Base-by-base conservation (phyloP, 1,139 yeast genomes). In the Suzukiozyma palmioleophila region DNA sequence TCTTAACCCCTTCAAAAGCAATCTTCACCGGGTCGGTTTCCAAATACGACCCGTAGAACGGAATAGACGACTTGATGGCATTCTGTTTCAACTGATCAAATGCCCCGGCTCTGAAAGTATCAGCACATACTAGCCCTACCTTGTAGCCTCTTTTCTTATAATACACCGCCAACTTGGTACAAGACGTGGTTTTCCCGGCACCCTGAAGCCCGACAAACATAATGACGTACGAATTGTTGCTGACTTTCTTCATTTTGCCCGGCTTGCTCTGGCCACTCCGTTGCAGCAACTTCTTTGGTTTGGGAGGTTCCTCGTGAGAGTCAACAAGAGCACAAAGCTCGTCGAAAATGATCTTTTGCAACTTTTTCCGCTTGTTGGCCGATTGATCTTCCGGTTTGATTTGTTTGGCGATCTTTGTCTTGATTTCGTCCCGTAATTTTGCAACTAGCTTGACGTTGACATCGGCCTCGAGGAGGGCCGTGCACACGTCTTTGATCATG, bases 191-290 rank as follows among this genome's bases (percentile, higher is more conserved):
- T 61, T 92, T 92, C 76, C 98, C 98, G 8, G 97, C 95, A 69
- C 98, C 98, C 60, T 94, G 98, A 46, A 92, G 73, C 56, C 98
- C 98, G 41, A 92, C 98, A 74, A 92, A 86, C 98, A 92, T 92
- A 48, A 92, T 84, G 22, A 90, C 86, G 47, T 71, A 73, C 32
- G 70, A 60, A 22, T 46, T 52, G 16, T 51, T 49, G 2, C 59
- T 49, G 3, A 60, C 57, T 45, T 56, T 58, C 43, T 59, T 61
- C 35, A 63, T 62, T 26, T 61, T 62, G 26, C 71, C 68, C 22
- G 56, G 55, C 21, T 58, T 56, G 24, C 56, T 52, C 15, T 26
- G 14, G 22, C 13, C 18, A 14, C 27, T 32, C 12, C 31, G 16
- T 2, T 48, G 32, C 7, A 53, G 46, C 43, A 70, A 54, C 67